Evolutionary conservation across 1,284 basidiomycete genomes (phyloP).

Genomic region (Sanguinoderma infundibulare): DNA sequence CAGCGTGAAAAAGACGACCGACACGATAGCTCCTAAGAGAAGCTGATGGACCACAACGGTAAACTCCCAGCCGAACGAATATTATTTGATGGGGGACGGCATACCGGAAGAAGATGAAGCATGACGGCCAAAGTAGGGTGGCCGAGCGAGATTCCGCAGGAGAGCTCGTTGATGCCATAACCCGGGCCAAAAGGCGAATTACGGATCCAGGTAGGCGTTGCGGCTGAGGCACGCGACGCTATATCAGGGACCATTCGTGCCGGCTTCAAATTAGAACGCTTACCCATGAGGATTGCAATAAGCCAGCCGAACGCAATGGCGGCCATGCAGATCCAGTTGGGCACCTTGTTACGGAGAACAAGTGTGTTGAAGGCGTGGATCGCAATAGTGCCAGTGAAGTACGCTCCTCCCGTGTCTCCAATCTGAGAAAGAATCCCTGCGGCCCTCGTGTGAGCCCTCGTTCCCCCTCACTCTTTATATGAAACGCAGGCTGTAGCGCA

Average conservation of each 20-base stretch:
- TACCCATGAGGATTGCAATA: conserved; percentile 51
- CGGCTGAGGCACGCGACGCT: conserved; percentile 33
- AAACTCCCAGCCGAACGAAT: neutral
- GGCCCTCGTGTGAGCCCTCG: neutral
- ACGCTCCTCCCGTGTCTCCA: conserved; percentile 63
- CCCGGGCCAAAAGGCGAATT: conserved; percentile 35
- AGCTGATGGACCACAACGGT: conserved; percentile 45
- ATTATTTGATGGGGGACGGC: neutral
- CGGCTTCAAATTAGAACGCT: conserved; percentile 17
- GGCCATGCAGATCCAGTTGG: conserved; percentile 48
- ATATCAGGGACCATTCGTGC: neutral
- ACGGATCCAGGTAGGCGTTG: conserved; percentile 44
- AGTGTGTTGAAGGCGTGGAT: conserved; percentile 73
- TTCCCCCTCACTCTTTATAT: neutral
- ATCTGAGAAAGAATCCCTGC: conserved; percentile 57
- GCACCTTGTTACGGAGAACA: conserved; percentile 57
- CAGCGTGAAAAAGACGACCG: conserved; percentile 58
- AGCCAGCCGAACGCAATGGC: conserved; percentile 60
- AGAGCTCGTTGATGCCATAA: conserved; percentile 56
- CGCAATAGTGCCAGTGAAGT: conserved; percentile 67
- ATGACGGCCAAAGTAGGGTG: conserved; percentile 50
- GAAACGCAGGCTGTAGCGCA: conserved; percentile 29
- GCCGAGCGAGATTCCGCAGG: conserved; percentile 53
- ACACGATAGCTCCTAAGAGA: conserved; percentile 56
- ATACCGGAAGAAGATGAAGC: conserved; percentile 65